Evolutionary conservation across 2,329 filamentous ascomycete species (phyloP), one percentile per base, ranked within the genome.

Genomic region (Aspergillus cejpii): DNA sequence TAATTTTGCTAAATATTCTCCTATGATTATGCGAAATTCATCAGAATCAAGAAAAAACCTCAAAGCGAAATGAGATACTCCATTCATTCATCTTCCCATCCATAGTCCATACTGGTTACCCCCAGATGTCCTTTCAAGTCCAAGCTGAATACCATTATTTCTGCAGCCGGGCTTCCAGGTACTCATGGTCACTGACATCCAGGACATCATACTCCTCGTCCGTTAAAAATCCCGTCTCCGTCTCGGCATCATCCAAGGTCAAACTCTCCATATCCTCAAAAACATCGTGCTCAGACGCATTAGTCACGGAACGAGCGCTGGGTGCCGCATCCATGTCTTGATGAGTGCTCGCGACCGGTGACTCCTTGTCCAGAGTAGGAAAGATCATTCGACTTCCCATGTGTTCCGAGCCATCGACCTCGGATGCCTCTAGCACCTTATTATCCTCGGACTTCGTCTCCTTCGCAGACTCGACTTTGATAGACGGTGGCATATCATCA

Each of bases 141-240:
- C n/a, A n/a, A n/a, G n/a, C n/a, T n/a, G n/a, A n/a, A n/a, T n/a
- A n/a, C n/a, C n/a, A n/a, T 20, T 12, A 34, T 6, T 19, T 10
- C 31, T 20, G 31, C 6, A 61, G 59, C 28, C 57, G 56, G 19
- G 59, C 79, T 50, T 76, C 75, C 41, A 80, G 65, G 54, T 78
- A 84, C 64, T 97, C 91, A 66, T 94, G 87, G 55, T 97, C 91
- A 47, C 87, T 94, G 34, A 89, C 91, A 71, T 96, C 89, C 37
- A 97, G 80, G 54, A 97, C 90, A 60, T 98, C 92, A 66, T 97
- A 98, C 71, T 98, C 92, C 66, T 97, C 92, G 53, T 98, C 92
- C 0, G 92, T 97, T 74, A 94, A 71, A 75, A 95, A 96, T 10
- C 84, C 86, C 48, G 85, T 81, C n/a, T 75, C 73, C 17, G 64